A percentile compares a stretch with the other conserved stretches of the same genome.
Evolutionary conservation across 257 asterid genomes (phyloP).

Genomic region (Buddleja alternifolia): DNA sequence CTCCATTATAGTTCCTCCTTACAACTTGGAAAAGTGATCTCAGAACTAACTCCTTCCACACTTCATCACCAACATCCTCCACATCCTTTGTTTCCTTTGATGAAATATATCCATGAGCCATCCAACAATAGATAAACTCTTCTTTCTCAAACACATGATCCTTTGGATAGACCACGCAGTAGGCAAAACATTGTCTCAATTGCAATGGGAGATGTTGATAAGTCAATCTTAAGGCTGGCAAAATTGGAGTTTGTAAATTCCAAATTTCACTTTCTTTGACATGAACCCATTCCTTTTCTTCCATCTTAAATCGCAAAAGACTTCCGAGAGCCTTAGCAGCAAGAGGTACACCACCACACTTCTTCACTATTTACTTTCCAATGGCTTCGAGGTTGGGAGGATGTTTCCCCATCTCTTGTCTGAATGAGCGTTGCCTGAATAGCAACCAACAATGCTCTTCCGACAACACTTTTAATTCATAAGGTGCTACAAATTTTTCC

Average conservation of each 20-base stretch:
- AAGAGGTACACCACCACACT: constrained; percentile 35
- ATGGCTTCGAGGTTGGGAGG: constrained; percentile 19
- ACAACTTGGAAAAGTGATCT: constrained; percentile 32
- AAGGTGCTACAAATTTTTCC: constrained; percentile 30
- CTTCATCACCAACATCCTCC: constrained; percentile 27
- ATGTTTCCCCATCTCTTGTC: background rate
- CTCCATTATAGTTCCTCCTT: background rate
- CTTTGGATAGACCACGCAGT: constrained; percentile 3
- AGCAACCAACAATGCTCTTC: constrained; percentile 33
- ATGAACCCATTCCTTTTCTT: constrained; percentile 33
- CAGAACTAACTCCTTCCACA: constrained; percentile 27
- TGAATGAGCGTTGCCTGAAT: constrained; percentile 31
- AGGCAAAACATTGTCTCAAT: constrained; percentile 20
- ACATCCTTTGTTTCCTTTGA: constrained; percentile 15
- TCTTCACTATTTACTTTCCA: constrained; percentile 37
- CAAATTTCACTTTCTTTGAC: constrained; percentile 34
- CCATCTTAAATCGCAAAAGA: constrained; percentile 30
- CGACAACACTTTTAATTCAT: constrained; percentile 12
- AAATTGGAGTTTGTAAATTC: constrained; percentile 24
- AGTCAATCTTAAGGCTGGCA: constrained; percentile 37
- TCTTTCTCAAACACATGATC: background rate
- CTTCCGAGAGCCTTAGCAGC: constrained; percentile 41
- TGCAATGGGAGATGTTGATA: constrained; percentile 32
- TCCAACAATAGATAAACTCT: constrained; percentile 22
- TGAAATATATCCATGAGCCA: constrained; percentile 24